Evolutionary conservation across 225 moss, liverwort and hornwort species (phyloP), one percentile per base, ranked within the genome.

Genomic region (Polytrichum commune): DNA sequence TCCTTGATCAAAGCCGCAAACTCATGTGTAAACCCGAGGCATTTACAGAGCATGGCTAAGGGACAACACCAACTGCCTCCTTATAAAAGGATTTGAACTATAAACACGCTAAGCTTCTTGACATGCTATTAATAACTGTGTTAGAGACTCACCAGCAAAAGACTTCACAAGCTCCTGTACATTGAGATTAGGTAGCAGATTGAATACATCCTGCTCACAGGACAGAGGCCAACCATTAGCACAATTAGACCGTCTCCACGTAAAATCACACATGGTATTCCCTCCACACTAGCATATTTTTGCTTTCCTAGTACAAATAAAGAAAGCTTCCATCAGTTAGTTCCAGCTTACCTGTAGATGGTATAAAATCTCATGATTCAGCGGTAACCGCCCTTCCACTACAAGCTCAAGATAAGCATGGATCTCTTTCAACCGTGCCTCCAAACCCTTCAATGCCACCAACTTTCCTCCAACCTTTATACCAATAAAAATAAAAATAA

Each of bases 281-380:
- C 16, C 32, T 32, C 32, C 8, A 32, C 2, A 38, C 13, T 46
- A 46, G 46, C 46, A 46, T 13, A 46, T 16, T 46, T 46, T 46
- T 16, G 13, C 46, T 13, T 3, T 16, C 46, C 46, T 46, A 3
- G 46, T 46, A 46, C 0, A 46, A 46, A 13, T 16, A 46, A 46
- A 46, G 46, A 46, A 46, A 46, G 16, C 3, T 16, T 32, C 56
- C 33, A 1, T 22, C 68, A 4, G 29, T 5, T 67, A 24, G 8
- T 58, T 38, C 69, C 63, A 29, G 46, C 71, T 60, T 86, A 87
- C 97, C 89, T 97, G 97, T 74, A 97, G 85, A 72, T 97, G 97
- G 74, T 97, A 94, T 76, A 97, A 78, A 65, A 94, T 97, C 79
- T 97, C 97, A 72, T 97, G 97, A 78, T 94, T 97, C 74, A 97